Evolutionary conservation across 805 yeast species (phyloP).

Genomic region (Metschnikowia gruessii): DNA sequence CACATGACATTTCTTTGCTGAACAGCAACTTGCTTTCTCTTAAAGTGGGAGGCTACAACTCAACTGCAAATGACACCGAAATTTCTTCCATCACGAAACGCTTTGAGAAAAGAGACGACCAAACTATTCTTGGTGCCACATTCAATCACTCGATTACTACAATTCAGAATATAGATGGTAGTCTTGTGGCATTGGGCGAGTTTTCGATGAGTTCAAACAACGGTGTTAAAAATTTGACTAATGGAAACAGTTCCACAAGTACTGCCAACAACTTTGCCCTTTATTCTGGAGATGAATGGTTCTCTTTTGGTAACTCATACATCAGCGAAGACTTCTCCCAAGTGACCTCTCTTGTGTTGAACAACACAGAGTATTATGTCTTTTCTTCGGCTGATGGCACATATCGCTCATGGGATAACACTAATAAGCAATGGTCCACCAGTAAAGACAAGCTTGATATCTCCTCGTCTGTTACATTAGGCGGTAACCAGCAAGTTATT

Average conservation of each 20-base stretch:
- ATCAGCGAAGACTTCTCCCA: constrained; percentile 24
- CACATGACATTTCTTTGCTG: constrained; percentile 28
- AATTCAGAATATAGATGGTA: constrained; percentile 21
- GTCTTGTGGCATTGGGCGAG: constrained; percentile 30
- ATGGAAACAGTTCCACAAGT: constrained; percentile 24
- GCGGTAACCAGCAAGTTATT: constrained; percentile 30
- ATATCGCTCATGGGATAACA: constrained; percentile 42
- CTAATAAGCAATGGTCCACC: constrained; percentile 35
- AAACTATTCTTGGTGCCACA: constrained; percentile 26
- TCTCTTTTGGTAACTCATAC: constrained; percentile 38
- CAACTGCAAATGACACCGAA: constrained; percentile 31
- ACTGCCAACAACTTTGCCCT: constrained; percentile 37
- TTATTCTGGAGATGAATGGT: constrained; percentile 41
- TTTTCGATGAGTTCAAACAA: constrained; percentile 25
- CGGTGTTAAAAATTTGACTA: constrained; percentile 28
- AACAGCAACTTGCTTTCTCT: constrained; percentile 31
- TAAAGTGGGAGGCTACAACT: constrained; percentile 28
- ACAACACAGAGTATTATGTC: constrained; percentile 40
- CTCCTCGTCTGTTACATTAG: constrained; percentile 25
- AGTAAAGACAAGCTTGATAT: constrained; percentile 27
- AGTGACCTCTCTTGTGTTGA: constrained; percentile 36
- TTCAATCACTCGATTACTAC: constrained; percentile 31
- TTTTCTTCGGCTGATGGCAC: constrained; percentile 29
- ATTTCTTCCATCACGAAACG: constrained; percentile 10
- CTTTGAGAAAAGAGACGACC: constrained; percentile 19